A percentile compares a stretch with the other conserved stretches of the same genome.
These are phyloP conservation scores for Leccinum arenicola DNA, from an alignment of 768 basidiomycete genomes.

Conservation along the genomic window DNA sequence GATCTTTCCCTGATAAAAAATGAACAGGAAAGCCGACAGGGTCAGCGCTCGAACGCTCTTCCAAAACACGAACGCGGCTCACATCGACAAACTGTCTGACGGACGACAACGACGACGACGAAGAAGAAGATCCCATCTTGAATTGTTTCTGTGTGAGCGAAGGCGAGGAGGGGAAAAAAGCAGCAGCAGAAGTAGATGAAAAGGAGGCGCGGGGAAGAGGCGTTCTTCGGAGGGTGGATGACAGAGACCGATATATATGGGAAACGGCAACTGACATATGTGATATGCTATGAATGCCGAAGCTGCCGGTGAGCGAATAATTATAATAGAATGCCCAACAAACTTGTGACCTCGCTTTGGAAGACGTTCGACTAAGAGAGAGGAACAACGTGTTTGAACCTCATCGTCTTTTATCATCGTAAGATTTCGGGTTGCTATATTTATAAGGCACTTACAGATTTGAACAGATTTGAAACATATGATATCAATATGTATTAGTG, in stretches of 20 bases:
- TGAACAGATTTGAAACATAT: background rate
- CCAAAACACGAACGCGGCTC: slow-evolving; percentile 9
- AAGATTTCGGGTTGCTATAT: background rate
- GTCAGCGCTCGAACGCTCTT: slow-evolving; percentile 13
- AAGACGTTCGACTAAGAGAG: background rate
- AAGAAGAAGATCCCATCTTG: slow-evolving; percentile 4
- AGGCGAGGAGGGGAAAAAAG: slow-evolving; percentile 32
- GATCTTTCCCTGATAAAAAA: slow-evolving; percentile 44
- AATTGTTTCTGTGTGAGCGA: slow-evolving; percentile 11
- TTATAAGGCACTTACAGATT: background rate
- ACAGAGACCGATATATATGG: slow-evolving; percentile 25
- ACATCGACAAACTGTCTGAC: slow-evolving; percentile 42
- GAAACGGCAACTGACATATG: slow-evolving; percentile 5
- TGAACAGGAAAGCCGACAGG: slow-evolving; percentile 32
- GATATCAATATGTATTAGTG: too few relatives aligned
- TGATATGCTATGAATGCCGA: background rate
- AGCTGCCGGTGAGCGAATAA: background rate
- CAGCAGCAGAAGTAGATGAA: background rate
- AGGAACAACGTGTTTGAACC: background rate
- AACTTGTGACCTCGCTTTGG: background rate
- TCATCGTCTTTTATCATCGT: background rate
- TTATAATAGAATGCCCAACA: background rate
- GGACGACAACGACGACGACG: slow-evolving; percentile 17
- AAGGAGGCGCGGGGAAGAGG: slow-evolving; percentile 1
- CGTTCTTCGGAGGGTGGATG: slow-evolving; percentile 5